phyloP scores from a whole-genome alignment of 208 protist species.

The Leishmania lainsoni region DNA sequence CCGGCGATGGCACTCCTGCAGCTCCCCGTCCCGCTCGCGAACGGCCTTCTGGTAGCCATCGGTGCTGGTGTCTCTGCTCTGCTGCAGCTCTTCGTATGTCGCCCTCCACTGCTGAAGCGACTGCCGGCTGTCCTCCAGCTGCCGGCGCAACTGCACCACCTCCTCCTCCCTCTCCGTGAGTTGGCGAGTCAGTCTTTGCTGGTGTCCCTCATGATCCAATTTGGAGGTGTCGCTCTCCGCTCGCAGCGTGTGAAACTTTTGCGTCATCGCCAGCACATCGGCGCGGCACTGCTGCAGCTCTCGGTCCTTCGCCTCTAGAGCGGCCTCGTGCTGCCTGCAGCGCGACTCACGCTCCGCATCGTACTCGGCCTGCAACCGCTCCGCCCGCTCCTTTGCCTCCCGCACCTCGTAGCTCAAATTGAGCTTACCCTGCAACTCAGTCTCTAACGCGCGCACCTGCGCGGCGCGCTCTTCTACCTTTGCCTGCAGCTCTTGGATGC shows the following conservation, averaged over 20 bases:
- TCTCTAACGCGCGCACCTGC: constrained; percentile 38
- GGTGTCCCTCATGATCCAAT: constrained; percentile 41
- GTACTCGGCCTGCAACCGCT: constrained; percentile 44
- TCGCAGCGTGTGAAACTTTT: constrained; percentile 40
- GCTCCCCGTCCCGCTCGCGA: constrained; percentile 58
- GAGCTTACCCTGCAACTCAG: constrained; percentile 36
- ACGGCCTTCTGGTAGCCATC: constrained; percentile 45
- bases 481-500: constrained; percentile 35
- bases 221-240: constrained; percentile 43
- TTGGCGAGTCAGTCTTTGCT: constrained; percentile 39
- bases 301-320: constrained; percentile 45
- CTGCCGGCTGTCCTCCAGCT: constrained; percentile 47
- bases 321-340: constrained; percentile 35
- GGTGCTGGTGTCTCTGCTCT: constrained; percentile 30
- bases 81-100: constrained; percentile 54
- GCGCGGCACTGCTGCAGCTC: constrained; percentile 52
- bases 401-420: constrained; percentile 40
- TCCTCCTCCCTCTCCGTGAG: constrained; percentile 56
- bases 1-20: constrained; percentile 31
- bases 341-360: constrained; percentile 52
- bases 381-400: constrained; percentile 40
- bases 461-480: constrained; percentile 41
- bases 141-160: constrained; percentile 44
- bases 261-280: constrained; percentile 47
- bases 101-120: constrained; percentile 55